phyloP scores from a whole-genome alignment of 2,329 filamentous ascomycete genomes.

The Raffaelea albimanens region DNA sequence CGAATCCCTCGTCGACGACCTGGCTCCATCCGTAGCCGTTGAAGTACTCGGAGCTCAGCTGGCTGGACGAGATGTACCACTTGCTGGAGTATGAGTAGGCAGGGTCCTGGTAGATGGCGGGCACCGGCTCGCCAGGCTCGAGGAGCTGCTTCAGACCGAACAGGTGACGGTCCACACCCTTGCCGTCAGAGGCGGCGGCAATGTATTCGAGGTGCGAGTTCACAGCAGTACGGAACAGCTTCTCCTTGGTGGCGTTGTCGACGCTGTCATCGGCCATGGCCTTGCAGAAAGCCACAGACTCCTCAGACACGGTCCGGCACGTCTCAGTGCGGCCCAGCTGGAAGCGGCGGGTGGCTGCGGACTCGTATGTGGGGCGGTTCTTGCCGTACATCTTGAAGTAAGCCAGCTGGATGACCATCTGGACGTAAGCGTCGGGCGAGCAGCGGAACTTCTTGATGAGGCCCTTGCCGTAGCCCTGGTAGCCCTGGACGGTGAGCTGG shows the following conservation, averaged over 20 bases:
- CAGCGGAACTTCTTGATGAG: conserved; percentile 99
- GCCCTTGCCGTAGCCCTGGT: conserved; percentile 95
- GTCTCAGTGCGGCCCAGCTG: conserved; percentile 95
- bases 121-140: conserved; percentile 68
- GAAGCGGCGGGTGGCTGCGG: conserved; percentile 87
- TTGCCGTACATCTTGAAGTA: conserved; percentile 99
- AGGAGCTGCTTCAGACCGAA: conserved; percentile 93
- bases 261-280: conserved; percentile 66
- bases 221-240: conserved; percentile 74
- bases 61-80: conserved; percentile 84
- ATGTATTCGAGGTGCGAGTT: conserved; percentile 86
- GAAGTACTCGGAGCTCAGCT: conserved; percentile 93
- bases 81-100: conserved; percentile 73
- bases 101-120: conserved; percentile 77
- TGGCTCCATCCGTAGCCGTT: conserved; percentile 99
- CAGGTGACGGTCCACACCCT: conserved; percentile 92
- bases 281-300: conserved; percentile 81
- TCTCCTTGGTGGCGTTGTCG: conserved; percentile 40
- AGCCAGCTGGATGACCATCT: conserved; percentile 96
- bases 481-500: conserved; percentile 87
- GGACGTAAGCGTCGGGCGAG: conserved; percentile 93
- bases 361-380: conserved; percentile 96
- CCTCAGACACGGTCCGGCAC: conserved; percentile 84
- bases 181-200: conserved; percentile 76
- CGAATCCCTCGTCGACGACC: conserved; percentile 91